A percentile compares a stretch with the other conserved stretches of the same genome.
Conservation (phyloP, 768 basidiomycete genomes). For the Neoboletus brunneissimus region DNA sequence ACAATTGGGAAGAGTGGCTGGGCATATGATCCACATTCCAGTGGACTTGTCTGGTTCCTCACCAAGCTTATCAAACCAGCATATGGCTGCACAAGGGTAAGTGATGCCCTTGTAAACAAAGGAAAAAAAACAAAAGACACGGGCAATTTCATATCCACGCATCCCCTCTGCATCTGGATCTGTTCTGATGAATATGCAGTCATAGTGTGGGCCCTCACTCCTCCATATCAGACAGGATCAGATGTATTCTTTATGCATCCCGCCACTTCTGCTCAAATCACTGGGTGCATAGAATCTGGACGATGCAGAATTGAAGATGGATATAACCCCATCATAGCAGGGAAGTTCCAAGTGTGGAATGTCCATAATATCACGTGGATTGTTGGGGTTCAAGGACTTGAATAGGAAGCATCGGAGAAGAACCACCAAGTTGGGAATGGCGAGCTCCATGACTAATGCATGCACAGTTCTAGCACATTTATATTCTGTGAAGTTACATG, state of each 20-base stretch:
- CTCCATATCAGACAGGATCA: conserved; percentile 22
- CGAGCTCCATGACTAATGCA: too few species aligned
- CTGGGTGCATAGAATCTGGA: conserved; percentile 30
- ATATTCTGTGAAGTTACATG: too few species aligned
- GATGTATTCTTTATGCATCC: conserved; percentile 31
- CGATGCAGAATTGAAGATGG: conserved; percentile 22
- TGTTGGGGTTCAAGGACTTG: too few species aligned
- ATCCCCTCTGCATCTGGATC: conserved; percentile 13
- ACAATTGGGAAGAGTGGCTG: too few species aligned
- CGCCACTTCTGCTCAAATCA: conserved; percentile 21
- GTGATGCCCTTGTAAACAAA: conserved; percentile 6
- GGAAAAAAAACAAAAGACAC: conserved; percentile 24
- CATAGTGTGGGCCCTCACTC: background rate
- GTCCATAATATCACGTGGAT: too few species aligned
- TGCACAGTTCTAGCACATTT: too few species aligned
- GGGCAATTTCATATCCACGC: conserved; percentile 16
- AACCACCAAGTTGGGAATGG: too few species aligned
- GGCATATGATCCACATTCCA: too few species aligned
- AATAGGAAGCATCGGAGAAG: too few species aligned
- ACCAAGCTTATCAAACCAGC: too few species aligned
- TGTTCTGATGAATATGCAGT: conserved; percentile 24
- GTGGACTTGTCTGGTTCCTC: too few species aligned
- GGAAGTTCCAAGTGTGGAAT: conserved; percentile 1
- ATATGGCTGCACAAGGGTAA: too few species aligned
- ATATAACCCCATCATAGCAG: background rate